A percentile compares a stretch with the other conserved stretches of the same genome.
Conservation (phyloP, 2,329 filamentous ascomycete genomes). For the Ophiocordyceps camponoti-floridani region DNA sequence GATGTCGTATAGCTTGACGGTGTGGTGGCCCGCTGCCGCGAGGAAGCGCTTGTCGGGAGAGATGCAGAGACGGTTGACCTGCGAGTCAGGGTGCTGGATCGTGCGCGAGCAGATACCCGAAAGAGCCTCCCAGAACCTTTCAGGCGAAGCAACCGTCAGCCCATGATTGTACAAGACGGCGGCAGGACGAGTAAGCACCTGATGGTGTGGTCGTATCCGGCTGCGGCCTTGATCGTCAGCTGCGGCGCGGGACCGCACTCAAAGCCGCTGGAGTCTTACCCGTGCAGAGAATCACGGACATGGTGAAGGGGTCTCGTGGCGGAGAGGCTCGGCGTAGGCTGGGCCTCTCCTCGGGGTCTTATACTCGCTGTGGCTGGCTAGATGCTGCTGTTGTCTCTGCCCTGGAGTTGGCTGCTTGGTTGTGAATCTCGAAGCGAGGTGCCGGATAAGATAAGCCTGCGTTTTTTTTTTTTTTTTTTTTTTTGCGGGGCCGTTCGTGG, state of each 20-base stretch:
- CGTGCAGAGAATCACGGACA: conserved; percentile 47
- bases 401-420: not conserved
- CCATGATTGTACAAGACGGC: conserved; percentile 1
- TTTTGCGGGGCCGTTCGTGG: no score
- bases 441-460: not conserved
- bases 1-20: conserved; percentile 96
- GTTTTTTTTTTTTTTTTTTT: not conserved
- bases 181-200: conserved; percentile 20
- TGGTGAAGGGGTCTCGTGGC: conserved; percentile 8
- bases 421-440: not conserved
- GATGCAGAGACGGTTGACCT: conserved; percentile 96
- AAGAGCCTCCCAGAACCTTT: conserved; percentile 92
- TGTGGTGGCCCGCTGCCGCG: conserved; percentile 61
- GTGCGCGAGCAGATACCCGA: conserved; percentile 96
- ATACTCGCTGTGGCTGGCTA: not conserved
- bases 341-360: not conserved
- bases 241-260: not conserved
- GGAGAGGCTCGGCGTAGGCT: not conserved
- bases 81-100: conserved; percentile 93
- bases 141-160: conserved; percentile 3
- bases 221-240: conserved; percentile 15
- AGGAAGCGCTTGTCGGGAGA: conserved; percentile 95
- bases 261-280: conserved; percentile 17
- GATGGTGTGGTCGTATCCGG: conserved; percentile 46
- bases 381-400: not conserved